phyloP scores from a whole-genome alignment of 2,329 filamentous ascomycete species.

The Stagonosporopsis chrysanthemi region DNA sequence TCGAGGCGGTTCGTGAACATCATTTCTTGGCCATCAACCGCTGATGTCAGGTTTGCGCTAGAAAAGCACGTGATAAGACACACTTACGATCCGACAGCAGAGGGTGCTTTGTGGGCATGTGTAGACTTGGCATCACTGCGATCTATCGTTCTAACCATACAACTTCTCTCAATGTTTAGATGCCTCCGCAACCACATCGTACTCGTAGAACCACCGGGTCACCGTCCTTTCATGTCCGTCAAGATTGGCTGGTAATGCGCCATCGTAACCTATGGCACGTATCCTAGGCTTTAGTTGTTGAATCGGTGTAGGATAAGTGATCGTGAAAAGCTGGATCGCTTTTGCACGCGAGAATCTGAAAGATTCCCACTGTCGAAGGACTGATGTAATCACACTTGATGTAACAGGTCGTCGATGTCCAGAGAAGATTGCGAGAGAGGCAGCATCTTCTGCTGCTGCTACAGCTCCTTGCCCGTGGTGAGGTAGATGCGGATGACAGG shows the following conservation, averaged over 20 bases:
- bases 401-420: not conserved
- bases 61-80: not conserved
- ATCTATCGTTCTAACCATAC: not conserved
- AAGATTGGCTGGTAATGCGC: conserved; percentile 1
- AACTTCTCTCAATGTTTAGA: not conserved
- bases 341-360: conserved; percentile 5
- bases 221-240: conserved; percentile 6
- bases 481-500: conserved; percentile 11
- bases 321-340: conserved; percentile 10
- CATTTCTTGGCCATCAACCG: not conserved
- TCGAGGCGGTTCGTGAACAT: not conserved
- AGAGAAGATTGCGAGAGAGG: conserved; percentile 4
- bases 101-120: not conserved
- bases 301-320: conserved; percentile 1
- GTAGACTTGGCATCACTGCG: not conserved
- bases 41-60: not conserved
- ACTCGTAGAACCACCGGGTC: conserved; percentile 1
- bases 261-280: not conserved
- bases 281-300: not conserved
- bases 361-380: conserved; percentile 1
- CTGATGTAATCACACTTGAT: not conserved
- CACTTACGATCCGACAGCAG: not conserved
- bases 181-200: conserved; percentile 6
- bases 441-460: conserved; percentile 11
- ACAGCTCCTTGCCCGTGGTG: conserved; percentile 12